Evolutionary conservation across 495 filamentous ascomycete genomes (phyloP), one percentile per base, ranked within the genome.

Genomic region (Aspergillus sclerotioniger): DNA sequence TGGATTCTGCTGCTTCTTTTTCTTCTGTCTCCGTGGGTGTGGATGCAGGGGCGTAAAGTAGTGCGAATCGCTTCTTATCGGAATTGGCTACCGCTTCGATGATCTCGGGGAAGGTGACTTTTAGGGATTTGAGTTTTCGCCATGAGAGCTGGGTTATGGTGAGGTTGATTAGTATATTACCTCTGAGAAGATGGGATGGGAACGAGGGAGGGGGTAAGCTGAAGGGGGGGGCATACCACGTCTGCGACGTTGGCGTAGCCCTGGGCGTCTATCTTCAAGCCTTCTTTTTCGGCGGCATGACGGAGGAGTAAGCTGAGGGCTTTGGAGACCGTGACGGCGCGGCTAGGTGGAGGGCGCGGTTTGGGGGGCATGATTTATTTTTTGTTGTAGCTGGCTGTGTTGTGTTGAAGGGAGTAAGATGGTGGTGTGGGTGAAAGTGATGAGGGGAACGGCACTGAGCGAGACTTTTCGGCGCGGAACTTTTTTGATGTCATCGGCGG

Each of bases 51-150:
- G 73, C 71, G 16, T 80, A 76, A 8, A 84, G 69, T 16, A 90
- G 74, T 0, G 73, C 80, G 78, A 96, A 98, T 17, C 94, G 90
- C 70, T 98, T 89, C 70, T 98, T 98, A 66, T 94, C 90, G 61
- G 90, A 92, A 19, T 79, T 79, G 8, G 73, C 70, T 41, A 97
- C 93, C 35, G 88, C 80, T n/a, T 75, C 55, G 32, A 79, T 68
- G 67, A 98, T 83, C 62, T 96, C 92, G 10, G 78, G 65, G 67
- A 97, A 84, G 13, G 88, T 88, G 12, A 87, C 81, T 51, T 87
- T 74, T 5, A 95, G 77, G 6, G 82, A 84, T 57, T 82, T 83
- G 54, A 95, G 74, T 58, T 84, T 86, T 47, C 77, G 81, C 80
- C 85, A 91, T 71, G 78, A 71, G 51, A 97, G 81, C 87, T 92